Evolutionary conservation across 1,139 yeast genomes (phyloP).

Genomic region (Saccharomyces pastorianus): DNA sequence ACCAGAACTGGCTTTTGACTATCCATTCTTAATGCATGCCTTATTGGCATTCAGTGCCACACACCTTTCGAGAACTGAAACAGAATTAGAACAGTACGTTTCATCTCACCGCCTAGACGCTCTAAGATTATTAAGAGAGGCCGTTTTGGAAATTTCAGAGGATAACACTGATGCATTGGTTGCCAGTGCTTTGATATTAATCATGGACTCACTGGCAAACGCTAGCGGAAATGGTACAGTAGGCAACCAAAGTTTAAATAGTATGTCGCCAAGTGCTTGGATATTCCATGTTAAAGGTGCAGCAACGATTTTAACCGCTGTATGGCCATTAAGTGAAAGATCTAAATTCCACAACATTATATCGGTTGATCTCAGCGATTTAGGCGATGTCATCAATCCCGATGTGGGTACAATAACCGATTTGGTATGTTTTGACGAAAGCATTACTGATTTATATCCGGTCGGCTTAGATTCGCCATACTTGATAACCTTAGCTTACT

Average conservation of each 20-base stretch:
- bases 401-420: conserved; percentile 41
- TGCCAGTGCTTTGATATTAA: conserved; percentile 79
- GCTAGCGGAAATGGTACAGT: conserved; percentile 27
- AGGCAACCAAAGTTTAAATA: conserved; percentile 7
- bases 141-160: conserved; percentile 71
- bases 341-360: conserved; percentile 68
- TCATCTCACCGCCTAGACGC: conserved; percentile 88
- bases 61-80: conserved; percentile 69
- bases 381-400: conserved; percentile 65
- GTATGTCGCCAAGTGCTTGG: conserved; percentile 88
- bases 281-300: conserved; percentile 95
- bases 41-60: conserved; percentile 87
- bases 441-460: conserved; percentile 78
- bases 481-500: conserved; percentile 72
- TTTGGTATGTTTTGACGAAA: conserved; percentile 78
- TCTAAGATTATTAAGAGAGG: conserved; percentile 67
- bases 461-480: conserved; percentile 78
- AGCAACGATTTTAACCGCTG: conserved; percentile 87
- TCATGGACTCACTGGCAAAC: conserved; percentile 90
- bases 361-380: conserved; percentile 63
- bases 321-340: conserved; percentile 82
- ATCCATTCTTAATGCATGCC: conserved; percentile 88
- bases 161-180: conserved; percentile 89
- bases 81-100: conserved; percentile 74
- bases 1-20: conserved; percentile 78